Conservation (phyloP, 2,329 filamentous ascomycete species). For the Zymoseptoria crescenta region DNA sequence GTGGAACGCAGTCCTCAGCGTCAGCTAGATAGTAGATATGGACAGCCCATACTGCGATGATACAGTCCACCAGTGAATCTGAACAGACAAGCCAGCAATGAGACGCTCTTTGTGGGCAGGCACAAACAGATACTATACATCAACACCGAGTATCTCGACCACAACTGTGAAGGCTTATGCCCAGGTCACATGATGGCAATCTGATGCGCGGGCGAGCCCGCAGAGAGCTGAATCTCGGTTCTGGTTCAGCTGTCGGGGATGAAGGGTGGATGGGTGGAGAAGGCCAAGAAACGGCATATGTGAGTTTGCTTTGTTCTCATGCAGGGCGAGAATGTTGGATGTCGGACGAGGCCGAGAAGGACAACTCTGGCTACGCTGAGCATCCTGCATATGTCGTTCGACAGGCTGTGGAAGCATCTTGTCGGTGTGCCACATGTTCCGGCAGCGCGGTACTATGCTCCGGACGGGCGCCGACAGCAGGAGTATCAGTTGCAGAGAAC, state of each 20-base stretch:
- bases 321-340: not conserved
- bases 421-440: not conserved
- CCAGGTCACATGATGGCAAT: not conserved
- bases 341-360: not conserved
- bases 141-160: not conserved
- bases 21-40: not conserved
- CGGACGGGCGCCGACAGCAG: no score
- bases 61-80: not conserved
- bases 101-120: not conserved
- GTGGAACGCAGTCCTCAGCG: slow-evolving; percentile 31
- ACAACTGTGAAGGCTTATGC: not conserved
- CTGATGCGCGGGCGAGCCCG: not conserved
- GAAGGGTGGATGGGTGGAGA: not conserved
- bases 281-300: not conserved
- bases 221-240: not conserved
- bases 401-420: not conserved
- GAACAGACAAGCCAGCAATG: no score
- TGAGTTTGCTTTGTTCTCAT: not conserved
- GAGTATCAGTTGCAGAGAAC: no score
- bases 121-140: not conserved
- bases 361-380: not conserved
- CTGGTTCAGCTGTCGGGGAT: not conserved
- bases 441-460: not conserved
- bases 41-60: not conserved
- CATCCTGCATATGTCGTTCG: not conserved